These are phyloP conservation scores for Gossypium gossypioides DNA, from an alignment of 441 rosid genomes.

Conservation along the genomic window DNA sequence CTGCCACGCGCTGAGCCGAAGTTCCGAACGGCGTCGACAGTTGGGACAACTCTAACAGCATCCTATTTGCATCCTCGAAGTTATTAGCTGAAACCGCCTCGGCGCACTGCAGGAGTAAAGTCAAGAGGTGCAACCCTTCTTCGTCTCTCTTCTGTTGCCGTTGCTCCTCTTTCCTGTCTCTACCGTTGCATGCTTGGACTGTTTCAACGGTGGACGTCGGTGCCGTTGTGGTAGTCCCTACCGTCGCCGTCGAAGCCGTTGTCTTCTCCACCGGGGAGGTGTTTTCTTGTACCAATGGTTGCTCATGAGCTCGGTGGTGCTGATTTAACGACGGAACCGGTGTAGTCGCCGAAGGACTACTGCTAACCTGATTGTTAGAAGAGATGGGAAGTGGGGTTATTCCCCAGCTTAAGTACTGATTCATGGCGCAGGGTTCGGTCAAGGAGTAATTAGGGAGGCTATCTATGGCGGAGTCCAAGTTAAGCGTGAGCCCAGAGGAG, in stretches of 20 bases:
- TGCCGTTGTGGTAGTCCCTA: constrained; percentile 12
- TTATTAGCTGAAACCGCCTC: constrained; percentile 84
- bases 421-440: not conserved
- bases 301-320: constrained; percentile 20
- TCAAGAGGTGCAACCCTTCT: constrained; percentile 79
- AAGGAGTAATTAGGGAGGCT: constrained; percentile 14
- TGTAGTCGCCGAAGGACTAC: constrained; percentile 14
- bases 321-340: constrained; percentile 23
- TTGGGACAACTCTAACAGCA: constrained; percentile 81
- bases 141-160: constrained; percentile 74
- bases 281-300: constrained; percentile 24
- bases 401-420: constrained; percentile 23
- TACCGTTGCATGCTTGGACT: constrained; percentile 13
- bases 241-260: constrained; percentile 12
- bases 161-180: constrained; percentile 66
- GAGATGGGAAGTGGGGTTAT: constrained; percentile 17
- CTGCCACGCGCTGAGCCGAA: constrained; percentile 91
- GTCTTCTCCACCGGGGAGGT: constrained; percentile 43
- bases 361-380: constrained; percentile 12
- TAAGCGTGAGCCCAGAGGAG: constrained; percentile 27
- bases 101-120: constrained; percentile 87
- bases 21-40: constrained; percentile 89
- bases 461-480: constrained; percentile 25
- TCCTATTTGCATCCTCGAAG: constrained; percentile 76
- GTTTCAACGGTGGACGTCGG: constrained; percentile 13